Conservation (phyloP, 176 grass and related monocot genomes). For the Aegilops speltoides region DNA sequence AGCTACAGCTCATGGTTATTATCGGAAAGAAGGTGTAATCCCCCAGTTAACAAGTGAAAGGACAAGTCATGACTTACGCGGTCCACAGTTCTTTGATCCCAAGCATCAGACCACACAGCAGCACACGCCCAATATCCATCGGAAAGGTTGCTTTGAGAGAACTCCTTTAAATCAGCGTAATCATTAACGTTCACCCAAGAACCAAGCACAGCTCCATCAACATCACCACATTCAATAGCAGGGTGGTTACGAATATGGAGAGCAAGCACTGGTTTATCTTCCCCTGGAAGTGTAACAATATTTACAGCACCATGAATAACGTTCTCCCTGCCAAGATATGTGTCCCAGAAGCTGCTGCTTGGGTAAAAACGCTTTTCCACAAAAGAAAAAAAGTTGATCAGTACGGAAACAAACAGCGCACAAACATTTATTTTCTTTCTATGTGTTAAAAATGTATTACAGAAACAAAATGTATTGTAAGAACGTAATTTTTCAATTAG, state of each 20-base stretch:
- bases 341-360: constrained; percentile 80
- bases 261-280: constrained; percentile 52
- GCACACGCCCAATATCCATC: constrained; percentile 87
- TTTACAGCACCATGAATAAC: constrained; percentile 40
- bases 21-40: constrained; percentile 22
- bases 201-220: constrained; percentile 85
- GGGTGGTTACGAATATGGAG: constrained; percentile 39
- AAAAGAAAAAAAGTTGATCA: constrained; percentile 45
- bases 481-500: neutral
- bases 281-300: constrained; percentile 50
- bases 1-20: constrained; percentile 16
- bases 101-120: constrained; percentile 84
- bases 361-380: constrained; percentile 76
- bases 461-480: constrained; percentile 13
- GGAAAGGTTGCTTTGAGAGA: constrained; percentile 42
- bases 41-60: constrained; percentile 30
- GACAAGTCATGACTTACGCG: constrained; percentile 68
- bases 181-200: constrained; percentile 64
- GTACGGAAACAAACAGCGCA: constrained; percentile 12
- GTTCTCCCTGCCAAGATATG: constrained; percentile 68
- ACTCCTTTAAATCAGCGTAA: constrained; percentile 43
- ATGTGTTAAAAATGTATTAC: neutral
- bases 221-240: constrained; percentile 75
- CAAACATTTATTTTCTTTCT: neutral
- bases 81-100: constrained; percentile 83